Percentiles rank a stretch among this genome's conserved stretches.
phyloP scores from a whole-genome alignment of 2,329 filamentous ascomycete genomes.

The Xylariaceae sp. region DNA sequence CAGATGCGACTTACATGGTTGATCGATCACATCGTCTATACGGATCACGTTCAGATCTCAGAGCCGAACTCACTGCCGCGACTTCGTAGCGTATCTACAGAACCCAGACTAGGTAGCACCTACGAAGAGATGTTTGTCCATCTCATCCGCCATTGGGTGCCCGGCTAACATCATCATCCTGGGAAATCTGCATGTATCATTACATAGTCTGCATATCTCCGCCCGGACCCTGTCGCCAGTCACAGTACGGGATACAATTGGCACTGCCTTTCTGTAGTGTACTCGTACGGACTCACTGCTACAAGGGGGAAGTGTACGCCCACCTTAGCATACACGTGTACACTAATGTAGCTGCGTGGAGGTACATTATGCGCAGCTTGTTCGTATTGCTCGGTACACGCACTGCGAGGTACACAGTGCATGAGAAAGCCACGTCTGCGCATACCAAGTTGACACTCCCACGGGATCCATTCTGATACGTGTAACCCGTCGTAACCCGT shows the following conservation, averaged over 20 bases:
- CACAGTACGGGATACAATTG: background rate
- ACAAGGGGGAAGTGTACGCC: too few relatives aligned
- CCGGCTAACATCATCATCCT: slow-evolving; percentile 1
- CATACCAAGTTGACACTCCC: background rate
- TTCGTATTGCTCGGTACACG: background rate
- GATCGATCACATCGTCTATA: too few relatives aligned
- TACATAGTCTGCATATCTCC: background rate
- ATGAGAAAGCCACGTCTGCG: background rate
- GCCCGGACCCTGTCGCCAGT: background rate
- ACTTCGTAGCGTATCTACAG: too few relatives aligned
- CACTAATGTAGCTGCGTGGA: background rate
- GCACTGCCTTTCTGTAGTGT: background rate
- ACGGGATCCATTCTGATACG: background rate
- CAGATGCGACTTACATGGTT: too few relatives aligned
- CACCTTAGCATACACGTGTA: background rate
- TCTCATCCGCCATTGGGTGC: background rate
- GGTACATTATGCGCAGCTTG: background rate
- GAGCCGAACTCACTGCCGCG: too few relatives aligned
- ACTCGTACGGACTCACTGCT: too few relatives aligned
- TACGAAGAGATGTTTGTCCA: too few relatives aligned
- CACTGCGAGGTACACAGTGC: slow-evolving; percentile 4
- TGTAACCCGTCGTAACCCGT: background rate
- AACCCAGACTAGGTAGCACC: too few relatives aligned
- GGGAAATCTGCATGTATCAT: background rate
- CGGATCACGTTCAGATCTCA: too few relatives aligned